These are phyloP conservation scores for Golubevia pallescens DNA, from an alignment of 1,284 basidiomycete species.

Conservation along the genomic window DNA sequence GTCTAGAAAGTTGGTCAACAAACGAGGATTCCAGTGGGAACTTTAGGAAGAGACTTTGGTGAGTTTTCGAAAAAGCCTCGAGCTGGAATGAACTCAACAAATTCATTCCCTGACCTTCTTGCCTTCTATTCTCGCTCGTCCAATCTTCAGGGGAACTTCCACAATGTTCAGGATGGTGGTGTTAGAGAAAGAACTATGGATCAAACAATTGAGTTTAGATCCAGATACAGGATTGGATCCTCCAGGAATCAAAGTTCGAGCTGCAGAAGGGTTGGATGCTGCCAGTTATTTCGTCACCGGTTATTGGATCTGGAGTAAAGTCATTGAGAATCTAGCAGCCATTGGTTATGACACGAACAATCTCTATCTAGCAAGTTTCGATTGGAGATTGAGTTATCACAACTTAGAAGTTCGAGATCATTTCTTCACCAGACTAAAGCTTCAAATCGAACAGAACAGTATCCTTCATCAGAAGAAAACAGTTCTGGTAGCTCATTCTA, in stretches of 20 bases:
- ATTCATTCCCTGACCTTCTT: too few relatives aligned
- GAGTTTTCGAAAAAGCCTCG: too few relatives aligned
- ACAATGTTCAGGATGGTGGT: too few relatives aligned
- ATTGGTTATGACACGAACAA: constrained; percentile 59
- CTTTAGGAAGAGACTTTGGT: constrained; percentile 60
- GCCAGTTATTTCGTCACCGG: constrained; percentile 84
- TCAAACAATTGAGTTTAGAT: constrained; percentile 87
- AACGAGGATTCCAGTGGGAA: constrained; percentile 29
- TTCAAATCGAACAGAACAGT: constrained; percentile 81
- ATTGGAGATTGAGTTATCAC: constrained; percentile 78
- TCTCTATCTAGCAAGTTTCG: constrained; percentile 57
- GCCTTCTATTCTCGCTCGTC: too few relatives aligned
- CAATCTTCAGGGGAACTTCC: too few relatives aligned
- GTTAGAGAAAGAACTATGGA: constrained; percentile 87
- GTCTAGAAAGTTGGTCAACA: constrained; percentile 60
- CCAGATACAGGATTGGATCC: constrained; percentile 87
- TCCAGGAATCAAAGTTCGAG: constrained; percentile 83
- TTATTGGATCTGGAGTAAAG: constrained; percentile 96
- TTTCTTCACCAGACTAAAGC: constrained; percentile 87
- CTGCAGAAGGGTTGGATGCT: constrained; percentile 78
- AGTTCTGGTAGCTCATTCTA: constrained; percentile 80
- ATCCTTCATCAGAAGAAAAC: constrained; percentile 78
- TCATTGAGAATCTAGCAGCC: constrained; percentile 85
- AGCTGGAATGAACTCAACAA: too few relatives aligned
- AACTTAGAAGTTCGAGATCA: constrained; percentile 89